Evolutionary conservation across 805 yeast species (phyloP).

Genomic region (Blastobotrys terrestris): DNA sequence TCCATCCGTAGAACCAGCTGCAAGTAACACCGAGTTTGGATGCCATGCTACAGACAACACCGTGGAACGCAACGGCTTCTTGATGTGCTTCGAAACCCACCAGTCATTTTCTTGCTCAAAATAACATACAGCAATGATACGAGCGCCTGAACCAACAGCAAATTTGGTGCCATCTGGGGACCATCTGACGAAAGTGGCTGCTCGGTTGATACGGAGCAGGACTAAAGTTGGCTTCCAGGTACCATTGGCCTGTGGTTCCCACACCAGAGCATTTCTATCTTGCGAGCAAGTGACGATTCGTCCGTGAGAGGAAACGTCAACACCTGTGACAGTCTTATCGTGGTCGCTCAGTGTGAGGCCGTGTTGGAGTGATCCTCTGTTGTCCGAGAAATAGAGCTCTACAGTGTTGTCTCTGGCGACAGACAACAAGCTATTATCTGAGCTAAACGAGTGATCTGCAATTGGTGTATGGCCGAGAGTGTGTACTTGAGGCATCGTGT

Average conservation of each 20-base stretch:
- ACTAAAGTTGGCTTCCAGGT: constrained; percentile 84
- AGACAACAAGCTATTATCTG: constrained; percentile 62
- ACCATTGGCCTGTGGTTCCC: constrained; percentile 69
- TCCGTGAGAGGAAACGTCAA: constrained; percentile 84
- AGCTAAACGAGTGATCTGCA: constrained; percentile 84
- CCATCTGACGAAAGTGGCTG: constrained; percentile 94
- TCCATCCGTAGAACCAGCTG: constrained; percentile 91
- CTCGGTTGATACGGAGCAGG: constrained; percentile 83
- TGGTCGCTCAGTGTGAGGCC: constrained; percentile 71
- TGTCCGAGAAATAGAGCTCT: constrained; percentile 60
- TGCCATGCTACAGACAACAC: constrained; percentile 86
- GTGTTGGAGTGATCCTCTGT: constrained; percentile 47
- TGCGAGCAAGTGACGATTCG: constrained; percentile 94
- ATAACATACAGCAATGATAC: constrained; percentile 92
- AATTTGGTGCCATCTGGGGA: constrained; percentile 91
- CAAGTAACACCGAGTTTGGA: constrained; percentile 80
- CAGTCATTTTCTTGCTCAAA: constrained; percentile 95
- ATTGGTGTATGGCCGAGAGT: constrained; percentile 74
- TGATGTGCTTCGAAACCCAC: constrained; percentile 99
- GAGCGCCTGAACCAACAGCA: constrained; percentile 95
- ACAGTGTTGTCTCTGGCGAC: constrained; percentile 74
- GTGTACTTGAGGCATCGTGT: constrained; percentile 11
- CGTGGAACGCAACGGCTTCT: constrained; percentile 89
- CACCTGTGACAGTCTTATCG: constrained; percentile 90
- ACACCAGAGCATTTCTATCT: constrained; percentile 94